These are phyloP conservation scores for Heliosperma pusillum DNA, from an alignment of 148 eudicot species.

Conservation along the genomic window DNA sequence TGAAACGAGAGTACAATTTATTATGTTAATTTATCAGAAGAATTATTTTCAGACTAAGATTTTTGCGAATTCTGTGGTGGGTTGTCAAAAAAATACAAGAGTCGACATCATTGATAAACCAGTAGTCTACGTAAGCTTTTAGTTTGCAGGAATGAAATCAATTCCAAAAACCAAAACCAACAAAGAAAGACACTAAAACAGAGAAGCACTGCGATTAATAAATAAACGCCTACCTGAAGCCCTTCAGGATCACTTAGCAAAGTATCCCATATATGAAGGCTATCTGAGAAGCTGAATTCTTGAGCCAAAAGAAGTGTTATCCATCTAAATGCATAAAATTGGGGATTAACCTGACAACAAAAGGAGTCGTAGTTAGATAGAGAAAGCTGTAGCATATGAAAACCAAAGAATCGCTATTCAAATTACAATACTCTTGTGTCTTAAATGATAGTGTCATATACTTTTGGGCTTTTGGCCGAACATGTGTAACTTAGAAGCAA, in stretches of 20 bases:
- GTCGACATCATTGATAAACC: background rate
- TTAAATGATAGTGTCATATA: background rate
- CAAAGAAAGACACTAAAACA: constrained; percentile 1
- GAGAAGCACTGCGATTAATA: background rate
- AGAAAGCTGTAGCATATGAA: no score
- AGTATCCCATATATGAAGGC: constrained; percentile 91
- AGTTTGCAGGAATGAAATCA: constrained; percentile 5
- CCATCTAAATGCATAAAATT: constrained; percentile 98
- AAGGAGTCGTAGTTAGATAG: constrained; percentile 20
- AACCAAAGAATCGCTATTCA: background rate
- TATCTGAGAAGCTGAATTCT: constrained; percentile 86
- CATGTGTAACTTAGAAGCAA: background rate
- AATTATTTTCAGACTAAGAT: background rate
- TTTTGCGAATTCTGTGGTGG: background rate
- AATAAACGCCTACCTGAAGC: constrained; percentile 65
- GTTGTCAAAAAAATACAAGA: background rate
- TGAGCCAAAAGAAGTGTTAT: constrained; percentile 97
- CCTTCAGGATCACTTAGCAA: constrained; percentile 97
- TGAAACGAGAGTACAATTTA: no score
- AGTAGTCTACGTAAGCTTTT: background rate
- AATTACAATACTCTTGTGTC: background rate
- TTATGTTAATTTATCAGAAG: background rate
- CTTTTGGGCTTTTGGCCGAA: background rate
- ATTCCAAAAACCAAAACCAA: background rate
- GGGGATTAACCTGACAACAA: constrained; percentile 87